Percentiles rank a stretch among this genome's conserved stretches.
Evolutionary conservation across 2,329 filamentous ascomycete species (phyloP).

Genomic region (Rhynchosporium graminicola): DNA sequence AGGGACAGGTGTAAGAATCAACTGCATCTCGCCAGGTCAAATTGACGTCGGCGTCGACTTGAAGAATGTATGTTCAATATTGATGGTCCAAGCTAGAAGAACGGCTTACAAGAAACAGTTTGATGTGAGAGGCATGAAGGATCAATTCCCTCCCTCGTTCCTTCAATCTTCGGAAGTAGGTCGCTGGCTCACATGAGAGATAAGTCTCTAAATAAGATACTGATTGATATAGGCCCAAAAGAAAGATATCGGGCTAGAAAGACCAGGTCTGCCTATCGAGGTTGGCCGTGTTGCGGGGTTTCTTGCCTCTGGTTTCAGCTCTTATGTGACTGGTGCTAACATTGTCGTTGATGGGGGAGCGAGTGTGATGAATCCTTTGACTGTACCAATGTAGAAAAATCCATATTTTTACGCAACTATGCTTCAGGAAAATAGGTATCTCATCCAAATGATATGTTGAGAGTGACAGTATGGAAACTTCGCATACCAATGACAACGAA

Average conservation of each 20-base stretch:
- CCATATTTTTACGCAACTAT: background rate
- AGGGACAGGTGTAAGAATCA: conserved; percentile 59
- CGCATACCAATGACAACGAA: background rate
- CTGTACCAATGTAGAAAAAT: conserved; percentile 41
- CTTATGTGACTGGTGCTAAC: conserved; percentile 63
- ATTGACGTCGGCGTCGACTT: conserved; percentile 47
- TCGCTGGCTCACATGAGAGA: background rate
- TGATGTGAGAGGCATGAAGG: conserved; percentile 51
- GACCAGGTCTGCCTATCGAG: conserved; percentile 57
- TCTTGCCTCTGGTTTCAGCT: conserved; percentile 62
- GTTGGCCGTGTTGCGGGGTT: conserved; percentile 63
- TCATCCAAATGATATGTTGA: no score
- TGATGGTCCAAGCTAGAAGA: background rate
- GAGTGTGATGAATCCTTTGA: conserved; percentile 46
- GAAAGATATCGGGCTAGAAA: conserved; percentile 57
- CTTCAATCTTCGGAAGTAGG: conserved; percentile 51
- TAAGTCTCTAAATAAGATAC: background rate
- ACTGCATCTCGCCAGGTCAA: conserved; percentile 50
- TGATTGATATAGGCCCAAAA: conserved; percentile 44
- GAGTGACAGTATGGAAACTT: no score
- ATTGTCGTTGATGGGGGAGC: conserved; percentile 63
- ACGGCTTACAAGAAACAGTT: conserved; percentile 38
- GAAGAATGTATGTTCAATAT: conserved; percentile 42
- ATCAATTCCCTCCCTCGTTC: conserved; percentile 56
- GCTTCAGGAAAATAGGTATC: no score